phyloP scores from a whole-genome alignment of 208 protist genomes.

The Blastocrithidia nonstop region DNA sequence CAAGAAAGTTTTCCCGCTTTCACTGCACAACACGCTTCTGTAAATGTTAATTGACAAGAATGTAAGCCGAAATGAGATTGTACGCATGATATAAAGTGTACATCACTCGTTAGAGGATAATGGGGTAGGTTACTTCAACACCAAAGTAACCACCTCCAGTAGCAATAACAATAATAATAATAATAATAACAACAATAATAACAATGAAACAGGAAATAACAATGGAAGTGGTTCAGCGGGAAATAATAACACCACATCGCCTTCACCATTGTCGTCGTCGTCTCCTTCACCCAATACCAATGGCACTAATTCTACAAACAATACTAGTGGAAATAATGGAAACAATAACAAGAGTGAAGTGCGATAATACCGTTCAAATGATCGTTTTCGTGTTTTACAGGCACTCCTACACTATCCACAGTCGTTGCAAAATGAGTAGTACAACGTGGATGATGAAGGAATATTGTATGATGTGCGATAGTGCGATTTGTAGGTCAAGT shows the following conservation, averaged over 20 bases:
- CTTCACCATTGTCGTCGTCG: too few relatives aligned
- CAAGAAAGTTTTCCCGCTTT: slow-evolving; percentile 31
- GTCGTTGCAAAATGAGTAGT: slow-evolving; percentile 13
- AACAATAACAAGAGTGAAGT: slow-evolving; percentile 14
- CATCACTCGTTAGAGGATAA: slow-evolving; percentile 16
- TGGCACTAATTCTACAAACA: neutral
- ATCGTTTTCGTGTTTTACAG: slow-evolving; percentile 69
- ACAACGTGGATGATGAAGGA: slow-evolving; percentile 5
- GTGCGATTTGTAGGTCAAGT: slow-evolving; percentile 27
- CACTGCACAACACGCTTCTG: slow-evolving; percentile 57
- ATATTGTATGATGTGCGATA: slow-evolving; percentile 8
- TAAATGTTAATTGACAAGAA: slow-evolving; percentile 49
- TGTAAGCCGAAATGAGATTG: slow-evolving; percentile 15
- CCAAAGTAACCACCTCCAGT: too few relatives aligned
- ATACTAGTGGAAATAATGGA: neutral
- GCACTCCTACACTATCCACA: slow-evolving; percentile 63
- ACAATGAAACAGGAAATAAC: too few relatives aligned
- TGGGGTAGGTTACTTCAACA: too few relatives aligned
- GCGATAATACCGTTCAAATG: slow-evolving; percentile 24
- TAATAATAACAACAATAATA: neutral
- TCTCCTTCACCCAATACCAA: too few relatives aligned
- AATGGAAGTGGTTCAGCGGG: too few relatives aligned
- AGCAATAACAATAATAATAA: neutral
- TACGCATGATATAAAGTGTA: slow-evolving; percentile 32
- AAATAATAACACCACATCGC: too few relatives aligned